Percentiles rank a stretch among this genome's conserved stretches.
phyloP scores from a whole-genome alignment of 805 yeast genomes.

The Kodamaea fukazawae region DNA sequence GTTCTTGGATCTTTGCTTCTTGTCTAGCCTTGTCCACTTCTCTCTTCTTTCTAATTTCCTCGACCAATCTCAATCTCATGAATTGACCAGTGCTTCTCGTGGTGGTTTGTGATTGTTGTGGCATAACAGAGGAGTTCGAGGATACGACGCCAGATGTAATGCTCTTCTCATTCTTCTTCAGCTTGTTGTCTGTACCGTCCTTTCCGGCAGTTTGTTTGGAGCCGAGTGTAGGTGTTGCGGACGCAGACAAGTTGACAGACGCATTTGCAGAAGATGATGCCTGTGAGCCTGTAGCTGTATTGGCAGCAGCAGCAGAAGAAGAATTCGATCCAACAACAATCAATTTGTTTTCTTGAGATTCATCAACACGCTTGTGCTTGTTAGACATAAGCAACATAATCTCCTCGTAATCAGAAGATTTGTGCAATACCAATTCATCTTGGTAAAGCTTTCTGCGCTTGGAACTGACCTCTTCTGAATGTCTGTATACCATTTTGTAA shows the following conservation, averaged over 20 bases:
- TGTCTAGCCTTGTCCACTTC: constrained; percentile 42
- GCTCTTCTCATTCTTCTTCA: constrained; percentile 17
- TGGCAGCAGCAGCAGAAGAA: constrained; percentile 17
- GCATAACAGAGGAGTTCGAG: constrained; percentile 17
- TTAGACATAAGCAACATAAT: constrained; percentile 60
- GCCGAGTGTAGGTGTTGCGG: constrained; percentile 18
- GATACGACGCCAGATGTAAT: constrained; percentile 7
- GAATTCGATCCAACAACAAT: constrained; percentile 38
- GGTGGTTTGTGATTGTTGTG: constrained; percentile 14
- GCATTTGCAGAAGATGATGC: not conserved
- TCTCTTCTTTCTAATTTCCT: constrained; percentile 73
- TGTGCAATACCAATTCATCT: constrained; percentile 52
- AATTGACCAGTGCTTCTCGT: constrained; percentile 59
- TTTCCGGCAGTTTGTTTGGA: constrained; percentile 18
- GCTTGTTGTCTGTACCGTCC: constrained; percentile 23
- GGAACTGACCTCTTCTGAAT: constrained; percentile 31
- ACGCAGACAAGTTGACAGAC: constrained; percentile 15
- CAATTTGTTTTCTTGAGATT: constrained; percentile 32
- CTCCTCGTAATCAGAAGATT: constrained; percentile 81
- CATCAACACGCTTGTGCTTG: constrained; percentile 38
- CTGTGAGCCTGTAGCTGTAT: constrained; percentile 9
- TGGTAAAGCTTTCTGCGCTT: constrained; percentile 38
- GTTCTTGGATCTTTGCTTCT: constrained; percentile 41
- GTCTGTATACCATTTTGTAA: constrained; percentile 26
- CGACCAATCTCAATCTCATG: constrained; percentile 82